These are phyloP conservation scores for Volutella citrinella DNA, from an alignment of 2,329 filamentous ascomycete genomes.

Conservation along the genomic window DNA sequence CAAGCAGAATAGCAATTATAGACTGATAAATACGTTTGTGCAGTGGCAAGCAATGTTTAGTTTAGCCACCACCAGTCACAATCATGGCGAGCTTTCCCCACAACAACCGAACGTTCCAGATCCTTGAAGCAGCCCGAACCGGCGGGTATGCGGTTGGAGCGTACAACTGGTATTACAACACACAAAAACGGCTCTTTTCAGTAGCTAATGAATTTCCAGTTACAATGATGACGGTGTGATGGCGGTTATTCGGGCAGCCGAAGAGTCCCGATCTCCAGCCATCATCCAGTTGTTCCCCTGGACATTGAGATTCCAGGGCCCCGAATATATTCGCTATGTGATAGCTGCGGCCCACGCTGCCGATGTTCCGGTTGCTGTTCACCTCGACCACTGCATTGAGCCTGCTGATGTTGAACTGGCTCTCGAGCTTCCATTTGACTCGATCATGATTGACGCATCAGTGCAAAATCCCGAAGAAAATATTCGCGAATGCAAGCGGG, in stretches of 20 bases:
- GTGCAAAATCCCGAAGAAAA: conserved; percentile 64
- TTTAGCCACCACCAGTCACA: background rate
- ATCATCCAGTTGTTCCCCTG: conserved; percentile 67
- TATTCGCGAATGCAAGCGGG: conserved; percentile 51
- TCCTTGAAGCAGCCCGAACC: conserved; percentile 43
- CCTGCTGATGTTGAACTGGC: conserved; percentile 24
- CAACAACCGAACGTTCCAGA: conserved; percentile 26
- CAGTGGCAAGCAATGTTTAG: too few species aligned
- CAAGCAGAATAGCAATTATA: too few species aligned
- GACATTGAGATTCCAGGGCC: conserved; percentile 57
- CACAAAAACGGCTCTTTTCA: background rate
- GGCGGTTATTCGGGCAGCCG: conserved; percentile 58
- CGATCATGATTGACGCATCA: conserved; percentile 66
- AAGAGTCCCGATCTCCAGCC: conserved; percentile 55
- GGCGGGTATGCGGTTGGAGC: conserved; percentile 43
- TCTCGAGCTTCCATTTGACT: conserved; percentile 49
- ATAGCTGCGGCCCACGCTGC: conserved; percentile 47
- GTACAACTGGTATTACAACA: conserved; percentile 40
- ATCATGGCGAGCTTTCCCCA: conserved; percentile 13
- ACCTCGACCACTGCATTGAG: conserved; percentile 57
- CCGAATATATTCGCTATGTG: conserved; percentile 44
- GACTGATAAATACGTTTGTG: too few species aligned
- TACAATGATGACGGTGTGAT: conserved; percentile 64
- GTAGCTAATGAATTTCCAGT: conserved; percentile 1
- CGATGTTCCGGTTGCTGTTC: conserved; percentile 50